Percentiles rank a stretch among this genome's conserved stretches.
phyloP scores from a whole-genome alignment of 441 rosid species.

The Francoa sonchifolia region DNA sequence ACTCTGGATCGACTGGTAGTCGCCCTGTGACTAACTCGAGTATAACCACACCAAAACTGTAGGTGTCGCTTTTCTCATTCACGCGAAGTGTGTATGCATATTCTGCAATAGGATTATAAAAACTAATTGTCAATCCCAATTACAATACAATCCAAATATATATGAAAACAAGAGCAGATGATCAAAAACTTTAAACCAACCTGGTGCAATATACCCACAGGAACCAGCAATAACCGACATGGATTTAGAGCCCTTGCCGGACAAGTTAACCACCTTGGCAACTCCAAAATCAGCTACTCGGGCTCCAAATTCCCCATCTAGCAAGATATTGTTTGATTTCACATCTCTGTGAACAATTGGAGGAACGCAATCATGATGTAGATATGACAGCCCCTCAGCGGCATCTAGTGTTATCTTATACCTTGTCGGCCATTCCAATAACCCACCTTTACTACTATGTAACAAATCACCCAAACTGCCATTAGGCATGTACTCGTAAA shows the following conservation, averaged over 20 bases:
- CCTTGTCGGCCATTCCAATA: slow-evolving; percentile 76
- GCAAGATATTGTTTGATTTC: slow-evolving; percentile 79
- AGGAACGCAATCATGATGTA: slow-evolving; percentile 91
- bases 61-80: slow-evolving; percentile 95
- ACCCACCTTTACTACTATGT: slow-evolving; percentile 73
- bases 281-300: slow-evolving; percentile 91
- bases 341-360: slow-evolving; percentile 93
- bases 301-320: slow-evolving; percentile 77
- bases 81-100: slow-evolving; percentile 90
- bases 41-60: slow-evolving; percentile 94
- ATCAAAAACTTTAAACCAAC: slow-evolving; percentile 25
- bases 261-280: slow-evolving; percentile 64
- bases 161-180: neutral
- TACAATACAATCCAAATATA: neutral
- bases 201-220: slow-evolving; percentile 98
- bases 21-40: slow-evolving; percentile 81
- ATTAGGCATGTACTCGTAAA: slow-evolving; percentile 87
- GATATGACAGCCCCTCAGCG: slow-evolving; percentile 85
- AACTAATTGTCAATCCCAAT: too few species aligned
- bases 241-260: slow-evolving; percentile 63
- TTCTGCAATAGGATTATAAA: slow-evolving; percentile 35
- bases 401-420: slow-evolving; percentile 68
- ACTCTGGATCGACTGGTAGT: slow-evolving; percentile 62
- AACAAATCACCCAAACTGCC: slow-evolving; percentile 93
- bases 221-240: slow-evolving; percentile 99